A percentile compares a stretch with the other conserved stretches of the same genome.
These are phyloP conservation scores for Crassisporium funariophilum DNA, from an alignment of 768 basidiomycete genomes.

Conservation along the genomic window DNA sequence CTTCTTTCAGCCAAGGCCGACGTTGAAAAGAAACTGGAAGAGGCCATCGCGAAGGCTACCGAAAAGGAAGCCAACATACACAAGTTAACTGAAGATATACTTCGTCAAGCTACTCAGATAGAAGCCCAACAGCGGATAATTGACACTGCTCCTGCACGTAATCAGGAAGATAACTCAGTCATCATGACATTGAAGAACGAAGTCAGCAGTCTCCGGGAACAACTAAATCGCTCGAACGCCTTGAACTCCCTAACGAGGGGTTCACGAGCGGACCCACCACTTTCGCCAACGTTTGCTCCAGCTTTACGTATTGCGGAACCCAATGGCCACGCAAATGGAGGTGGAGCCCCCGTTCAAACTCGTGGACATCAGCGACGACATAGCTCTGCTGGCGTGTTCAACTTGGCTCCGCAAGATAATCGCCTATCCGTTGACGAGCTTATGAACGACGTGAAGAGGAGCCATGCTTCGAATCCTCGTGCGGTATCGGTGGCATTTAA, in stretches of 20 bases:
- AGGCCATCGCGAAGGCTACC: constrained; percentile 65
- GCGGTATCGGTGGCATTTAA: constrained; percentile 90
- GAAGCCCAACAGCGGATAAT: constrained; percentile 75
- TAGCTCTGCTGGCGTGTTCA: constrained; percentile 82
- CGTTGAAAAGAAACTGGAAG: constrained; percentile 79
- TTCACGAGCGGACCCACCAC: constrained; percentile 66
- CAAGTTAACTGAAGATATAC: constrained; percentile 77
- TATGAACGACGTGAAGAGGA: constrained; percentile 73
- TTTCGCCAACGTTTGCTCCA: constrained; percentile 87
- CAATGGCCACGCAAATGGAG: constrained; percentile 46
- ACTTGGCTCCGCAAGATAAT: constrained; percentile 57
- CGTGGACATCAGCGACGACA: constrained; percentile 80
- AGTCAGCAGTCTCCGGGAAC: constrained; percentile 89
- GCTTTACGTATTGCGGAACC: constrained; percentile 58
- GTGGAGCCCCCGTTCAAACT: constrained; percentile 29
- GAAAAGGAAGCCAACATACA: constrained; percentile 88
- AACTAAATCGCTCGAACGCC: constrained; percentile 94
- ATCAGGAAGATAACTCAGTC: constrained; percentile 82
- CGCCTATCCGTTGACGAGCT: constrained; percentile 80
- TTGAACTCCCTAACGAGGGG: constrained; percentile 84
- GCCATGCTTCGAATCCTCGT: constrained; percentile 71
- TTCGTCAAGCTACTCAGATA: constrained; percentile 70
- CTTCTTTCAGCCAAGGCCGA: constrained; percentile 76
- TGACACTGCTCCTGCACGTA: constrained; percentile 64
- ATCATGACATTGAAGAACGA: constrained; percentile 91